Evolutionary conservation across 352 stramenopile species (phyloP), one percentile per base, ranked within the genome.

Genomic region (Halophytophthora batemanensis): DNA sequence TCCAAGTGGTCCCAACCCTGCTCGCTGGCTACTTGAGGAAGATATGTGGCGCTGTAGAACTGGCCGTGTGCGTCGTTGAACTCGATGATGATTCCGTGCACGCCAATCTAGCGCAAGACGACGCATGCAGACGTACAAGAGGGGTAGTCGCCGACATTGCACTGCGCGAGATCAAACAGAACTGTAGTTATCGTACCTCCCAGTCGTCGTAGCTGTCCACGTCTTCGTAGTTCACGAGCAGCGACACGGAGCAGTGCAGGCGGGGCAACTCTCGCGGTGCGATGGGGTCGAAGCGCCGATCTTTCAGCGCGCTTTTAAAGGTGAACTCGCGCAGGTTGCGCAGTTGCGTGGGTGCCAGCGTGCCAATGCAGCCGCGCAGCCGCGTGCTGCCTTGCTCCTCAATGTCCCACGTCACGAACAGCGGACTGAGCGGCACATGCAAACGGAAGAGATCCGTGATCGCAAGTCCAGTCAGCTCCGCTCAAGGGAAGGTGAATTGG

Each of bases 341-440:
- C 38, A 93, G 60, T 31, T 58, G 61, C 6, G 79, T 91, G 38
- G 80, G 79, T 19, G 78, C 53, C 31, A 93, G 61, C 33, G 82
- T 93, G 42, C 82, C 82, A 53, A 93, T 93, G 61, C 82, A 93
- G 45, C 82, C 82, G 29, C 82, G 82, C 43, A 93, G 47, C 7
- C 69, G 60, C 28, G 62, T 61, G 15, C 69, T 70, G 40, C 67
- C 63, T 13, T 72, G 45, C 34, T 71, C 56, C 54, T 92, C 82
- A 46, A 82, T 86, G 66, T 93, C 82, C 82, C 82, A 93, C 47
- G 82, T 93, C 63, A 93, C 82, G 51, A 93, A 93, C 34, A 93
- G 62, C 49, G 82, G 82, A 43, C 80, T 90, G 8, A 4, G 34
- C 13, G 19, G 15, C 18, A 21, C 8, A 36, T 22, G 51, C 8